Conservation (phyloP, 768 basidiomycete genomes). For the Lenzites betulinus region DNA sequence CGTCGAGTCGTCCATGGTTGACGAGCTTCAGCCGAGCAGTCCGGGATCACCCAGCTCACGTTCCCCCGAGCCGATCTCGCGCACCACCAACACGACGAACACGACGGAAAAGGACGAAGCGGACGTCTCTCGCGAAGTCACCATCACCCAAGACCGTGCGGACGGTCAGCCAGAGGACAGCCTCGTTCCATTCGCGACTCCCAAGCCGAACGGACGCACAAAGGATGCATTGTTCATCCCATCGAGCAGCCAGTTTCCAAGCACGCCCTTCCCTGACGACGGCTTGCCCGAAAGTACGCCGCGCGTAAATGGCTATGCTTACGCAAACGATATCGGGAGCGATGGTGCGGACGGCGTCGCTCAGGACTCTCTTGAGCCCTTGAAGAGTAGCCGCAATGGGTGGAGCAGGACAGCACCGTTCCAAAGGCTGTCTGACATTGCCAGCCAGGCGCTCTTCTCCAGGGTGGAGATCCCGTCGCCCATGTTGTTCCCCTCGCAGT, state of each 20-base stretch:
- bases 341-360: not conserved
- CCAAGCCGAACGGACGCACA: not conserved
- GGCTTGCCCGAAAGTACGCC: conserved; percentile 11
- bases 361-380: conserved; percentile 27
- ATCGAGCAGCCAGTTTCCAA: conserved; percentile 52
- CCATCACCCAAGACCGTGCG: conserved; percentile 8
- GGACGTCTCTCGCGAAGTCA: conserved; percentile 9
- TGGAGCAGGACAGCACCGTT: conserved; percentile 30
- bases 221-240: conserved; percentile 50
- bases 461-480: conserved; percentile 28
- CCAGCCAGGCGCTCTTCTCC: conserved; percentile 37
- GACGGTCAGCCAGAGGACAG: not conserved
- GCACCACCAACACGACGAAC: not conserved
- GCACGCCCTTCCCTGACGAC: conserved; percentile 48
- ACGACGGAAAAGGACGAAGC: conserved; percentile 5
- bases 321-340: not conserved
- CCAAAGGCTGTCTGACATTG: conserved; percentile 57
- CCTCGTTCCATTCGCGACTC: not conserved
- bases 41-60: conserved; percentile 14
- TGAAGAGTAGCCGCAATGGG: not conserved
- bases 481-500: conserved; percentile 20
- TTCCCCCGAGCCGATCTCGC: not conserved
- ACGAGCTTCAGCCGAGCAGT: conserved; percentile 40
- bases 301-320: not conserved
- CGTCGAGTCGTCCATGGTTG: conserved; percentile 30